phyloP scores from a whole-genome alignment of 495 filamentous ascomycete genomes.

The Bathelium albidoporum region DNA sequence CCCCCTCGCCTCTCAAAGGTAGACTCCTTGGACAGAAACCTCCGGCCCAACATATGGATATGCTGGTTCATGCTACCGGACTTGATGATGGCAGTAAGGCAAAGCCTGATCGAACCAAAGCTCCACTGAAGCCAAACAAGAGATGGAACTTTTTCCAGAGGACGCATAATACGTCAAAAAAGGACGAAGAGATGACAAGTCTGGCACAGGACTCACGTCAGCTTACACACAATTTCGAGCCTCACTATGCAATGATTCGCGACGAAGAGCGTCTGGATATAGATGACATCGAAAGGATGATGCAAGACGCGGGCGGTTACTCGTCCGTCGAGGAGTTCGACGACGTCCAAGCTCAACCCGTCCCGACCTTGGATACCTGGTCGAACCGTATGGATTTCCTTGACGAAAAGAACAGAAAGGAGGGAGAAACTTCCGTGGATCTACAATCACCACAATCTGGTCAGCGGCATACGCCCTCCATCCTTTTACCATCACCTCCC shows the following conservation, averaged over 20 bases:
- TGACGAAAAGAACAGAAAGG: conserved; percentile 3
- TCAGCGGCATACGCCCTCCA: background rate
- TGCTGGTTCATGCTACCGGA: background rate
- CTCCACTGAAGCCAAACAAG: conserved; percentile 32
- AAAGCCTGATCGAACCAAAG: conserved; percentile 21
- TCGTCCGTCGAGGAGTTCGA: conserved; percentile 11
- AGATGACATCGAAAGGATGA: conserved; percentile 55
- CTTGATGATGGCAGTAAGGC: background rate
- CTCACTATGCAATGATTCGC: conserved; percentile 80
- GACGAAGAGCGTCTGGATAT: conserved; percentile 57
- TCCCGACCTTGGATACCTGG: conserved; percentile 12
- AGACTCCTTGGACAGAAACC: conserved; percentile 14
- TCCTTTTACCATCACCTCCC: conserved; percentile 17
- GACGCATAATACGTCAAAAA: conserved; percentile 45
- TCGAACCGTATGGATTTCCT: background rate
- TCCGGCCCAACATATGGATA: conserved; percentile 9
- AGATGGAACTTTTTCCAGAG: conserved; percentile 82
- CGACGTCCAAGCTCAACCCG: background rate
- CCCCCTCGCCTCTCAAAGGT: background rate
- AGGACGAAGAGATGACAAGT: conserved; percentile 36
- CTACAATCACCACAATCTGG: conserved; percentile 5
- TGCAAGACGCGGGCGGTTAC: conserved; percentile 38
- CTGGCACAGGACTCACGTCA: conserved; percentile 20
- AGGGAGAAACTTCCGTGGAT: conserved; percentile 13
- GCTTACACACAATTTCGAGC: conserved; percentile 37